These are phyloP conservation scores for Helianthus tuberosus DNA, from an alignment of 129 eudicot species.

Conservation along the genomic window DNA sequence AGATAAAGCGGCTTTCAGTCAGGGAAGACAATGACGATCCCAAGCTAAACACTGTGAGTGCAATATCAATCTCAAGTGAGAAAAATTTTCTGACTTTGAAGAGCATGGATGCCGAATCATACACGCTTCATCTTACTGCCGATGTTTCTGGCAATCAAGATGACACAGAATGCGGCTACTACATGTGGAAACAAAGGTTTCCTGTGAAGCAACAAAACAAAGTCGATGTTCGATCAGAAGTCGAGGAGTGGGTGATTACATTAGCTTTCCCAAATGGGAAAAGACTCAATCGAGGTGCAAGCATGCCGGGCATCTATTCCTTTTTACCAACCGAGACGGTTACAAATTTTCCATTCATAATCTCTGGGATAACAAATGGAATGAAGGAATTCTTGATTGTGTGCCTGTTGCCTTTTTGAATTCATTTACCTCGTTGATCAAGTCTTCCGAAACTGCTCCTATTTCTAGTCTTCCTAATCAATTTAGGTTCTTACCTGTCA, in stretches of 20 bases:
- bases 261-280: conserved; percentile 55
- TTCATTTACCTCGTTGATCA: conserved; percentile 51
- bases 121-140: conserved; percentile 44
- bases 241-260: conserved; percentile 59
- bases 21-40: conserved; percentile 47
- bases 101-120: conserved; percentile 61
- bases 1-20: conserved; percentile 52
- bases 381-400: conserved; percentile 56
- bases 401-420: conserved; percentile 46
- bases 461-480: conserved; percentile 35
- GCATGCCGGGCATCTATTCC: conserved; percentile 49
- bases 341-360: conserved; percentile 63
- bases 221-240: conserved; percentile 50
- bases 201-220: conserved; percentile 41
- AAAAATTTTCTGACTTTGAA: conserved; percentile 42
- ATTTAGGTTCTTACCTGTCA: conserved; percentile 47
- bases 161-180: conserved; percentile 45
- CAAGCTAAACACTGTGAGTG: conserved; percentile 31
- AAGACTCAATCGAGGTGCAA: conserved; percentile 48
- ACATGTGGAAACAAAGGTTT: conserved; percentile 68
- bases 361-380: conserved; percentile 57
- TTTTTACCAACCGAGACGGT: conserved; percentile 63
- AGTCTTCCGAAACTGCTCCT: conserved; percentile 33
- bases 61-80: conserved; percentile 62
- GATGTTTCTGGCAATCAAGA: conserved; percentile 26